Base-by-base conservation (phyloP, 345 rosid genomes). In the Linum lewisii region DNA sequence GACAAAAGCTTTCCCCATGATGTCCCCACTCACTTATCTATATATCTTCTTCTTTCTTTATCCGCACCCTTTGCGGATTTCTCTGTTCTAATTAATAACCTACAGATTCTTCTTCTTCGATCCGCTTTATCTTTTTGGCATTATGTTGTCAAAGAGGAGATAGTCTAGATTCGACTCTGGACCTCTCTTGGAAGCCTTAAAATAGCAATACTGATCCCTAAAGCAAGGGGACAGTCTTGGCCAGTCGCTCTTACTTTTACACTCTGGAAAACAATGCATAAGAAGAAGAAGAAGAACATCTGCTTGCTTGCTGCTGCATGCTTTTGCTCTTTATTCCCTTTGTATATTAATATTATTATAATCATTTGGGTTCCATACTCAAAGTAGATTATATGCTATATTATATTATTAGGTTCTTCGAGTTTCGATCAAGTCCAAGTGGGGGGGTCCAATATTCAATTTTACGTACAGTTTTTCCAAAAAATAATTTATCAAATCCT, bases 101-200 rank as follows among this genome's bases (percentile, higher is more conserved):
- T 54, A 50, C 58, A 37, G 24, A 24, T 49, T 19, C 19, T 53
- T 58, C 1, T 57, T 62, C 15, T 26, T 58, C 63, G 18, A 26
- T 34, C 58, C 5, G 32, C 34, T 21, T n/a, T 22, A 22, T 21
- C 60, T 65, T 73, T 55, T 69, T 18, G 60, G 62, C 72, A 54
- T 66, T 74, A 54, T 68, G 21, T 26, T 26, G 45, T 75, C 45
- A 50, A 21, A 52, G 15, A 29, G 7, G 34, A 29, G 36, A 20
- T 26, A 64, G 63, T 65, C 32, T 55, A 34, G 78, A 73, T 65
- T 74, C 75, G 54, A 56, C 42, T 1, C 54, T 51, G 54, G 54
- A 11, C 14, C 47, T 42, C 15, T 5, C 38, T 5, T 6, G 38
- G 10, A 34, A 34, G 38, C 38, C 38, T 11, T 34, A 34, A 34